Base-by-base conservation (phyloP, 2,329 filamentous ascomycete genomes). In the Paracoccidioides lutzii region DNA sequence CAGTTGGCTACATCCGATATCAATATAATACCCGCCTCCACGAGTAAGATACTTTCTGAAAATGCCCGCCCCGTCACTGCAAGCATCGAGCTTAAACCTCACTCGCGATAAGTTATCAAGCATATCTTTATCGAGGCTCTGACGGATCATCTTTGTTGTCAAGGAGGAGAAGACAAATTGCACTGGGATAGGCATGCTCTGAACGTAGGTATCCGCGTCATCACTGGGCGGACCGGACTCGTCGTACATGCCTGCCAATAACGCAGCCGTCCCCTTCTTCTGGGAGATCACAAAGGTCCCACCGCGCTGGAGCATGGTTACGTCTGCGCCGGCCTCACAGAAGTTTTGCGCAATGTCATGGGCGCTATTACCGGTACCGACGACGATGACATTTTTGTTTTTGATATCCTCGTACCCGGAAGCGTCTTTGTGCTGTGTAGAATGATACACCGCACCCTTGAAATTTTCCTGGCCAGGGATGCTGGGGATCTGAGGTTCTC, bases 11-110 rank as follows among this genome's bases (percentile, higher is more conserved):
- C 71, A 73, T 10, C 79, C 79, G 9, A 81, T 76, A 58, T 82
- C 79, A 56, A 82, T 78, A 63, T 82, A 82, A 64, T 81, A 82
- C 4, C 80, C 79, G 1, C 81, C 81, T 7, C 75, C 75, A 8
- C 72, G 67, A 12, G 72, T 73, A 56, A 73, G 69, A 59, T 78
- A 77, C 53, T 75, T 72, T 15, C 69, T 66, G 7, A 66, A 63
- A 55, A 76, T 71, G 3, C 75, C 73, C 3, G 69, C 65, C 0
- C 71, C 71, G 49, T 75, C 71, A 10, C 68, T 58, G 14, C 71
- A 70, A n/a, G 64, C 64, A 56, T 73, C 69, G 14, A 73, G 61
- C 40, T 67, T 65, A 56, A 80, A 76, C 0, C 78, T 78, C 0
- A 72, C 75, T 41, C 69, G 73, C 44, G 68, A 64, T 3, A 81